Evolutionary conservation across 164 flowering plant species (phyloP), one percentile per base, ranked within the genome.

Genomic region (Akebia trifoliata): DNA sequence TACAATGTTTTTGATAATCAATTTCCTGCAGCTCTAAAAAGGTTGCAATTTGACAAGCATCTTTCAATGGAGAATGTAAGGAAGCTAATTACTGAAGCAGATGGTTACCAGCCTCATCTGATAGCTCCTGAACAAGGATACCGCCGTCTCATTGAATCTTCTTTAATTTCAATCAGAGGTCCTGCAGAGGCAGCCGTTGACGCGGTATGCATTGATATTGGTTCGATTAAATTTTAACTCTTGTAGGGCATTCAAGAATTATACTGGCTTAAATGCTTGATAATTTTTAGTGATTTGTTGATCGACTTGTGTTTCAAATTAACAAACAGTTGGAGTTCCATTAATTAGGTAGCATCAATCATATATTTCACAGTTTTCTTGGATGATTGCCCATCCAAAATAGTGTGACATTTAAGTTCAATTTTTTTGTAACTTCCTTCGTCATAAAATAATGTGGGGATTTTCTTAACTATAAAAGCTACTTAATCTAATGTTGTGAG

Each of bases 141-240:
- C 49, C 93, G 93, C 11, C 93, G 95, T n/a, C 87, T 90, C 39
- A 87, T 90, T 70, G 97, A 87, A 69, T 84, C 91, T 45, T 69
- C 93, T 46, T 18, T 90, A 52, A 58, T 84, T 57, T 73, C 86
- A 15, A 81, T 87, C 35, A 81, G 88, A 76, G 97, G 95, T 63
- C 97, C 97, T 57, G 89, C 97, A 58, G 97, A 90, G 78, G 87
- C 93, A 47, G 70, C 89, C 59, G 93, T 90, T 66, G 95, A 90
- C 70, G 84, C 95, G 81, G 97, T 90, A 82, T 55, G 79, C 31
- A 53, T 40, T 22, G 7, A 50, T 46, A n/a, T 40, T 6, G 32
- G 12, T 20, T 21, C 4, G 4, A 14, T 45, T 18, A 14, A n/a
- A n/a, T n/a, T 10, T 28, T 4, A 6, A 22, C n/a, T n/a, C n/a